Evolutionary conservation across 2,329 filamentous ascomycete species (phyloP).

Genomic region (Epichloe hybrida): DNA sequence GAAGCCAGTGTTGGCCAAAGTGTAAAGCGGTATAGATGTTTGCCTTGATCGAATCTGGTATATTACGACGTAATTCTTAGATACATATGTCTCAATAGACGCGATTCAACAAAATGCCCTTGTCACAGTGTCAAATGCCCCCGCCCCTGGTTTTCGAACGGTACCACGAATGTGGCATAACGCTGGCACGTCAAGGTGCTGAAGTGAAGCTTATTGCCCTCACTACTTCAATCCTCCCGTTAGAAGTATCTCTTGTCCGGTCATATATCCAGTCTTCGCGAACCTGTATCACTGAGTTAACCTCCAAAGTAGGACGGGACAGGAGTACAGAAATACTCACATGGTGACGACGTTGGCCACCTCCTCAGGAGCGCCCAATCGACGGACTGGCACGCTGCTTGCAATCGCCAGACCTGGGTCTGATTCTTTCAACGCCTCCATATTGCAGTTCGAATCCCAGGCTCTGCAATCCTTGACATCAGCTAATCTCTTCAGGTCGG

Average conservation of each 20-base stretch:
- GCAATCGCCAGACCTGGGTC: slow-evolving; percentile 6
- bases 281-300: slow-evolving; percentile 2
- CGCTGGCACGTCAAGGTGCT: too few species aligned
- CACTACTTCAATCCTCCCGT: slow-evolving; percentile 3
- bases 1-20: background rate
- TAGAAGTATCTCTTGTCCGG: slow-evolving; percentile 5
- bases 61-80: background rate
- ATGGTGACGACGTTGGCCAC: slow-evolving; percentile 6
- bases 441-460: slow-evolving; percentile 1
- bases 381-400: slow-evolving; percentile 3
- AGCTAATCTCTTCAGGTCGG: background rate
- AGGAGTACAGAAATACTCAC: background rate
- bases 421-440: background rate
- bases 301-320: background rate
- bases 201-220: background rate
- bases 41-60: too few species aligned
- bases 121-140: background rate
- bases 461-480: background rate
- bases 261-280: slow-evolving; percentile 6
- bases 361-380: slow-evolving; percentile 5
- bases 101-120: background rate
- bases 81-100: background rate
- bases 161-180: background rate
- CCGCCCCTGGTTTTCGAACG: background rate
- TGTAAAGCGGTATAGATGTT: background rate